Percentiles rank a stretch among this genome's conserved stretches.
Evolutionary conservation across 164 flowering plant genomes (phyloP).

Genomic region (Macadamia tetraphylla): DNA sequence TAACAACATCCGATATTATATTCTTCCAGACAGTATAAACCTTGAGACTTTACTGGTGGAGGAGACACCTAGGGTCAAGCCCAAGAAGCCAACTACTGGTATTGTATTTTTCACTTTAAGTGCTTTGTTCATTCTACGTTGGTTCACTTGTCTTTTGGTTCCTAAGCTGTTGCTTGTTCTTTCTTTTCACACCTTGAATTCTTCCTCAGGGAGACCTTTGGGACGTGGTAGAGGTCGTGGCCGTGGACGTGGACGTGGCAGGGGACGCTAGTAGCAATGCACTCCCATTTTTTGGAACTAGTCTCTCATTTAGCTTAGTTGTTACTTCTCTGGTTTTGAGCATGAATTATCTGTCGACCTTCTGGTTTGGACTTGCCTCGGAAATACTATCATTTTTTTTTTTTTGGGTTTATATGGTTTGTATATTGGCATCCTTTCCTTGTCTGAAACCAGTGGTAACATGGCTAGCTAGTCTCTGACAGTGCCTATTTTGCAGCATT

Average conservation of each 20-base stretch:
- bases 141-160: not conserved
- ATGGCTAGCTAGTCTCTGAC: too few relatives aligned
- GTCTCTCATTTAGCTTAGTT: too few relatives aligned
- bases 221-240: conserved; percentile 94
- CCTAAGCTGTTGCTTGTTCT: not conserved
- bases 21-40: conserved; percentile 89
- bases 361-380: too few relatives aligned
- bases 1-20: conserved; percentile 80
- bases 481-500: too few relatives aligned
- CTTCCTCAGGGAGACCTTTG: conserved; percentile 53
- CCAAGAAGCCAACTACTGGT: conserved; percentile 92
- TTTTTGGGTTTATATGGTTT: too few relatives aligned
- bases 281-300: too few relatives aligned
- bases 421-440: too few relatives aligned
- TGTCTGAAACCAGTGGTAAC: too few relatives aligned
- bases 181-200: not conserved
- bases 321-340: too few relatives aligned
- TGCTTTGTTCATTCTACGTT: not conserved
- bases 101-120: conserved; percentile 1
- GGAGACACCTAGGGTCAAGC: conserved; percentile 89
- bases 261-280: conserved; percentile 52
- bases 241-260: conserved; percentile 88
- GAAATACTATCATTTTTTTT: too few relatives aligned
- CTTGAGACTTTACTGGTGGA: conserved; percentile 85
- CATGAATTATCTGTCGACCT: too few relatives aligned